Evolutionary conservation across 306 rosid species (phyloP).

Genomic region (Acacia melanoxylon): DNA sequence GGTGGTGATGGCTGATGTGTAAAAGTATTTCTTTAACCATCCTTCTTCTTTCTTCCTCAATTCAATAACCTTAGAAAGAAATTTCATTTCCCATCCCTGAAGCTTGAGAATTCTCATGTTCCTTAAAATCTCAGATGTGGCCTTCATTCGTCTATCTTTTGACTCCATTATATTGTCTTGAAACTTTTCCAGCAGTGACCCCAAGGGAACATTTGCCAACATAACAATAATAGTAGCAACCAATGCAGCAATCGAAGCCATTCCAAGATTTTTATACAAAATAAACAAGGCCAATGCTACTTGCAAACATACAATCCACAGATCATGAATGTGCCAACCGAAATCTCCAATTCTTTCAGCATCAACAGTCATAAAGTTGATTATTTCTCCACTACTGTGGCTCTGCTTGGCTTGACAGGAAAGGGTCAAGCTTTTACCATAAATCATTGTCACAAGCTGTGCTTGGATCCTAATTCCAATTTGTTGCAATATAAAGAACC

Average conservation of each 20-base stretch:
- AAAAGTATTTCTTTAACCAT: constrained; percentile 48
- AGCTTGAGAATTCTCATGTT: constrained; percentile 64
- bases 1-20: constrained; percentile 27
- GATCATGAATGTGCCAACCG: constrained; percentile 40
- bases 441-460: constrained; percentile 37
- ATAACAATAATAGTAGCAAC: constrained; percentile 45
- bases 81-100: constrained; percentile 79
- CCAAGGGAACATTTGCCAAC: constrained; percentile 53
- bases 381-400: constrained; percentile 50
- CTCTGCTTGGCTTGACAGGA: constrained; percentile 46
- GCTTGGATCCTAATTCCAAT: constrained; percentile 42
- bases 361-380: constrained; percentile 54
- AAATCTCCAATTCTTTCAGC: constrained; percentile 53
- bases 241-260: constrained; percentile 50
- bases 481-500: constrained; percentile 44
- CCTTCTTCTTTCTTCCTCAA: constrained; percentile 44
- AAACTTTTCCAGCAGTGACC: constrained; percentile 40
- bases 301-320: constrained; percentile 45
- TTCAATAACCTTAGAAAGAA: constrained; percentile 41
- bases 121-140: constrained; percentile 59
- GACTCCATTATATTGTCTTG: constrained; percentile 56
- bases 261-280: constrained; percentile 49
- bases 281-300: constrained; percentile 42
- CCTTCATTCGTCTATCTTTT: constrained; percentile 59
- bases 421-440: constrained; percentile 41